Evolutionary conservation across 441 rosid species (phyloP).

Genomic region (Erodium texanum): DNA sequence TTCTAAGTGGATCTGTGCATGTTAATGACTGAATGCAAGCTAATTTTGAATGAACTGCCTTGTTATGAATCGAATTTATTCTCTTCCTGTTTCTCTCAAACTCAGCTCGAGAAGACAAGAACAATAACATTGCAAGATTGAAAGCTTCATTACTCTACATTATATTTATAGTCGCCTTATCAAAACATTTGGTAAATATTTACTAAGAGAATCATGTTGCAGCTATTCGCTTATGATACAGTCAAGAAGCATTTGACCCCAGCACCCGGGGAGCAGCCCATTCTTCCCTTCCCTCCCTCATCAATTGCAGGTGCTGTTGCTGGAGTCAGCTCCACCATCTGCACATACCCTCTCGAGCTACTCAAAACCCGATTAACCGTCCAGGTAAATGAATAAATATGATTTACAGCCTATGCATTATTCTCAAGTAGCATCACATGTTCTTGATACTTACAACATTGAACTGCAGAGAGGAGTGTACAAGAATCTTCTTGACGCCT

Average conservation of each 20-base stretch:
- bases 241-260: constrained; percentile 72
- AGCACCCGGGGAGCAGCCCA: constrained; percentile 57
- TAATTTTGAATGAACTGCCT: neutral
- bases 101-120: neutral
- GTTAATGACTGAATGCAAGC: neutral
- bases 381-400: constrained; percentile 40
- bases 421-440: neutral
- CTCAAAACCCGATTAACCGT: constrained; percentile 88
- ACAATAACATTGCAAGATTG: no score
- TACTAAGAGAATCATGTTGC: constrained; percentile 16
- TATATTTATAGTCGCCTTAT: neutral
- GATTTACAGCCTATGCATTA: neutral
- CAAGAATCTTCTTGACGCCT: constrained; percentile 63
- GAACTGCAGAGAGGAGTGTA: constrained; percentile 68
- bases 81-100: neutral
- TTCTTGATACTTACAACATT: neutral
- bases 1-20: neutral
- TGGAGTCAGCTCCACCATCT: constrained; percentile 90
- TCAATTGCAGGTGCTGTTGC: constrained; percentile 94
- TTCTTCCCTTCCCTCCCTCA: constrained; percentile 72
- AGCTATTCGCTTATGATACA: constrained; percentile 83
- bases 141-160: no score
- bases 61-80: neutral
- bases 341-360: constrained; percentile 86
- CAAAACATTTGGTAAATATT: neutral